Evolutionary conservation across 192 early-diverging fungal genomes (phyloP), one percentile per base, ranked within the genome.

Genomic region (Linnemannia elongata): DNA sequence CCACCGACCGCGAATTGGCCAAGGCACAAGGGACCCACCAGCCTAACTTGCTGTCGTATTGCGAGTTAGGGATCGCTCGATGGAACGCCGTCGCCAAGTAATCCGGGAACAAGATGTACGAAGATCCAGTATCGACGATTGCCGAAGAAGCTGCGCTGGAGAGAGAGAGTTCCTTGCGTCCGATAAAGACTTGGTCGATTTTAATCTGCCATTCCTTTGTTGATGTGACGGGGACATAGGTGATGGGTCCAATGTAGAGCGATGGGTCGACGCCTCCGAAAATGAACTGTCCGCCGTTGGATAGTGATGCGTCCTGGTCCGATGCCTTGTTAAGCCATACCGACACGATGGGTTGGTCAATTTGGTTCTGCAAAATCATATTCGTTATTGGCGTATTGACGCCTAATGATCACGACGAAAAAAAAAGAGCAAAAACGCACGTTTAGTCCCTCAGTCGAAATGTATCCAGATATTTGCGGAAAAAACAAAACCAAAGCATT

Each of bases 261-360:
- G 82, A 84, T 24, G 73, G 49, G 89, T 99, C 94, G 55, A 95
- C 86, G 30, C 94, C 97, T 55, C 98, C 98, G 89, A 99, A 96
- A 38, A 95, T 91, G 80, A 99, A 93, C 85, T 96, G 95, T 69
- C 98, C 98, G 41, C 96, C 97, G 18, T 81, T 77, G 4, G 85
- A 81, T 9, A 87, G 74, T 22, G 74, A n/a, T n/a, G 92, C 94
- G 24, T 89, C 93, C 27, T 87, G 85, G 27, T 87, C 52, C 9
- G 87, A 90, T 39, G 90, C 91, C 89, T 98, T 93, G 69, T 94
- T 94, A 60, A 99, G 90, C 91, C 95, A 99, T 73, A 98, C 97
- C 12, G 95, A 95, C 77, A 99, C 98, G 24, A 99, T 76, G 2
- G 94, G 95, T 75, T 97, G 89, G 63, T 97, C 95, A 54, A 99